Evolutionary conservation across 2,329 filamentous ascomycete genomes (phyloP).

Genomic region (Sporothrix phasma): DNA sequence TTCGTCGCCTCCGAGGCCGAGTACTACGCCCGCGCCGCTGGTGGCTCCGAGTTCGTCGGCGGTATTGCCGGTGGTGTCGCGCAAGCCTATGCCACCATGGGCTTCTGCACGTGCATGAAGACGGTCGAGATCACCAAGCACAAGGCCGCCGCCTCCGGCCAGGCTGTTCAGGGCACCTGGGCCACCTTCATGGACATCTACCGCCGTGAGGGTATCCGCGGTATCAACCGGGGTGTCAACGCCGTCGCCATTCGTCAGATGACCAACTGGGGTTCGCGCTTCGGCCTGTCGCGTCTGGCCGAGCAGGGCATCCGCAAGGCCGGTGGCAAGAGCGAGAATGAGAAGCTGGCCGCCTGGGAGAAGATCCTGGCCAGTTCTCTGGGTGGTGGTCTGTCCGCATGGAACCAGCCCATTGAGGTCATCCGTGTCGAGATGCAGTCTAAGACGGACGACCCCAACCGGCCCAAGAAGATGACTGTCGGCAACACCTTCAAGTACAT

Average conservation of each 20-base stretch:
- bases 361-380: constrained; percentile 81
- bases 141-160: constrained; percentile 77
- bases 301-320: constrained; percentile 75
- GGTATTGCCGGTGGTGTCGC: constrained; percentile 91
- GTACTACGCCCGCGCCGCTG: constrained; percentile 76
- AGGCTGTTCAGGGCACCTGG: constrained; percentile 82
- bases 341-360: constrained; percentile 70
- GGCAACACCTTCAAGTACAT: constrained; percentile 80
- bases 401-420: constrained; percentile 99
- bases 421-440: constrained; percentile 99
- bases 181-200: constrained; percentile 96
- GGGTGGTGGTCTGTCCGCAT: constrained; percentile 89
- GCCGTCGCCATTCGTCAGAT: constrained; percentile 97
- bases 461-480: constrained; percentile 98
- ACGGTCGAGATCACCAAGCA: constrained; percentile 99
- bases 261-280: constrained; percentile 97
- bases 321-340: constrained; percentile 67
- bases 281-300: constrained; percentile 84
- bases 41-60: constrained; percentile 75
- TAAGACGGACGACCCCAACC: constrained; percentile 95
- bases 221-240: constrained; percentile 98
- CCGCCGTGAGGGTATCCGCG: constrained; percentile 81
- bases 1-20: constrained; percentile 98
- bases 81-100: constrained; percentile 98
- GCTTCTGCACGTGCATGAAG: constrained; percentile 99